Evolutionary conservation across 148 eudicot species (phyloP), one percentile per base, ranked within the genome.

Genomic region (Vaccinium myrtillus): DNA sequence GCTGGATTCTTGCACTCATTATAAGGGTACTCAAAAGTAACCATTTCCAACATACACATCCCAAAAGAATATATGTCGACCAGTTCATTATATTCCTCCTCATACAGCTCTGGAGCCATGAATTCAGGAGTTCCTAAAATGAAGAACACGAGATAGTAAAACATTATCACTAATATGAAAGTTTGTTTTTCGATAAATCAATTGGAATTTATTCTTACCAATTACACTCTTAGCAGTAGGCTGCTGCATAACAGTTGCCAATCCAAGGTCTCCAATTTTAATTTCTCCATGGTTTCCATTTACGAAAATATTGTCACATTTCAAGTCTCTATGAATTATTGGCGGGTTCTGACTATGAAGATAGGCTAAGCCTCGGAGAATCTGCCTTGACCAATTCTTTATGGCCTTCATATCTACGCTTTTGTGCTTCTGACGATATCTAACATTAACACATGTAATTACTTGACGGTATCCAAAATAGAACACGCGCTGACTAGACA

Each of bases 101-200:
- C 98, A 55, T 94, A 96, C 2, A 94, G 93, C 91, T 96, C 98
- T 8, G 98, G 98, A 71, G 98, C 98, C 98, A 96, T 94, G 84
- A 96, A 96, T 86, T 96, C 98, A 39, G 98, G 97, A 56, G 96
- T 94, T 58, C 98, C 98, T 92, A 82, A 56, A 73, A 39, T 27
- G 39, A 7, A 69, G 36, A 12, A 69, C 74, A 27, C 51, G 85
- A 53, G 25, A 32, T 16, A 67, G 27, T 69, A 50, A 21, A 36
- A 73, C 50, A 49, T 63, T 48, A 90, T 79, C 83, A 79, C 69
- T 84, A 6, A 5, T 27, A 69, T 12, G 18, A 69, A 69, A 30
- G 74, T 5, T 13, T 25, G 43, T 4, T 25, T 36, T 13, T 69
- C 18, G 14, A 27, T 30, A 69, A 73, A 69, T 69, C 48, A 36